phyloP scores from a whole-genome alignment of 2,329 filamentous ascomycete species.

The Beauveria sp. region DNA sequence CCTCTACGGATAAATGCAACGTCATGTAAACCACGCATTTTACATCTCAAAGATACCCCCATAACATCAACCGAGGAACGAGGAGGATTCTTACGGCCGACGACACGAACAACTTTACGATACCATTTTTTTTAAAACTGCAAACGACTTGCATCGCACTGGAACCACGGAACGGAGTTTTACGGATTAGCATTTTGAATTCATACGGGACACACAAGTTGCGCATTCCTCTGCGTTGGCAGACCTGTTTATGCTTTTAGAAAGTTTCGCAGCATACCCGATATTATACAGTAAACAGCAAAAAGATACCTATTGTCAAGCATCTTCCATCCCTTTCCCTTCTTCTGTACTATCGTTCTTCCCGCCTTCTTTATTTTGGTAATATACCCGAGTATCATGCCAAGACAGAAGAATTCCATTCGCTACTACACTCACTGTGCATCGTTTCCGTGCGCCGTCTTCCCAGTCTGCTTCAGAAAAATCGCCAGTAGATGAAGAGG shows the following conservation, averaged over 20 bases:
- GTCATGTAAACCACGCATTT: slow-evolving; percentile 33
- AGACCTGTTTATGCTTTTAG: background rate
- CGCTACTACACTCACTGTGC: background rate
- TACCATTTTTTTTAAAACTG: background rate
- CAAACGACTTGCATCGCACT: background rate
- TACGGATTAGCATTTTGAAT: slow-evolving; percentile 1
- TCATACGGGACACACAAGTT: background rate
- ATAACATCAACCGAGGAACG: background rate
- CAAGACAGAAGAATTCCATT: background rate
- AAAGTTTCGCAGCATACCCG: background rate
- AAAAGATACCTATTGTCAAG: background rate
- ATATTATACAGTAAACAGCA: background rate
- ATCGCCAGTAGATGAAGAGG: slow-evolving; percentile 85
- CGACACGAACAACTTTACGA: background rate
- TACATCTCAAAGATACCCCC: background rate
- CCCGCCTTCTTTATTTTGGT: background rate
- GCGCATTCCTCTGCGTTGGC: background rate
- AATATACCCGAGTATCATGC: background rate
- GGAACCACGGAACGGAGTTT: background rate
- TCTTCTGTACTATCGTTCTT: background rate
- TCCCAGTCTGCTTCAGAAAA: slow-evolving; percentile 53
- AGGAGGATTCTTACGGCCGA: background rate
- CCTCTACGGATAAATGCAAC: slow-evolving; percentile 31
- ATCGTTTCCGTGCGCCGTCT: background rate
- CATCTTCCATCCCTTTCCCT: background rate